A percentile compares a stretch with the other conserved stretches of the same genome.
These are phyloP conservation scores for Trichodelitschia bisporula DNA, from an alignment of 495 filamentous ascomycete species.

Conservation along the genomic window DNA sequence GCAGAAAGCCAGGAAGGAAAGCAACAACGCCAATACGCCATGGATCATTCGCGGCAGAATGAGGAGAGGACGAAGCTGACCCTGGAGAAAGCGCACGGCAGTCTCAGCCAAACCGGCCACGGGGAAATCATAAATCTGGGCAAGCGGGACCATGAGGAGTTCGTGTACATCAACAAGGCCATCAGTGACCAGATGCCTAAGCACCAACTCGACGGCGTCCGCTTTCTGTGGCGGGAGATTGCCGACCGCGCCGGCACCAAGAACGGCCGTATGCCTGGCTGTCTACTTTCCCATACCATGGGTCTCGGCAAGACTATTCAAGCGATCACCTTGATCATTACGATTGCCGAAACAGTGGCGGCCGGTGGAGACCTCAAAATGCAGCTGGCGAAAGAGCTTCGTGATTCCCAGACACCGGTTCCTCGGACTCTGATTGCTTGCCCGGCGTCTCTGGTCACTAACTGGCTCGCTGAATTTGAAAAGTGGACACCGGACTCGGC, in stretches of 20 bases:
- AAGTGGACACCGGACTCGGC: slow-evolving; percentile 36
- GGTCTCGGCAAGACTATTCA: slow-evolving; percentile 90
- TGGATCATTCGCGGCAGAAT: slow-evolving; percentile 21
- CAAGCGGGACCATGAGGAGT: slow-evolving; percentile 11
- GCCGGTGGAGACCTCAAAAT: too few species aligned
- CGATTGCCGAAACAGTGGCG: slow-evolving; percentile 39
- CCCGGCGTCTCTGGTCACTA: slow-evolving; percentile 48
- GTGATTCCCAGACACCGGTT: slow-evolving; percentile 46
- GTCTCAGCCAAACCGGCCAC: slow-evolving; percentile 14
- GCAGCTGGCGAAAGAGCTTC: too few species aligned
- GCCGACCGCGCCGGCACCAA: slow-evolving; percentile 17
- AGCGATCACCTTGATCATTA: slow-evolving; percentile 52
- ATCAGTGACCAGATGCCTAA: slow-evolving; percentile 26
- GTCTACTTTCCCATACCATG: slow-evolving; percentile 79
- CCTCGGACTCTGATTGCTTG: slow-evolving; percentile 51
- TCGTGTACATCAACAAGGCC: slow-evolving; percentile 25
- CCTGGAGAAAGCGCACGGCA: slow-evolving; percentile 10
- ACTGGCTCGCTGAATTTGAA: slow-evolving; percentile 58
- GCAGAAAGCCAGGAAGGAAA: too few species aligned
- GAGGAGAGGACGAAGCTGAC: slow-evolving; percentile 15
- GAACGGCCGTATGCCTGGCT: slow-evolving; percentile 35
- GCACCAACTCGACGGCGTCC: slow-evolving; percentile 46
- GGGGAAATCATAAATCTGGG: slow-evolving; percentile 1
- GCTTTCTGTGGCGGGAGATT: slow-evolving; percentile 77
- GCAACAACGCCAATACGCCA: too few species aligned